Evolutionary conservation across 140 eudicot genomes (phyloP), one percentile per base, ranked within the genome.

Genomic region (Senecio squalidus): DNA sequence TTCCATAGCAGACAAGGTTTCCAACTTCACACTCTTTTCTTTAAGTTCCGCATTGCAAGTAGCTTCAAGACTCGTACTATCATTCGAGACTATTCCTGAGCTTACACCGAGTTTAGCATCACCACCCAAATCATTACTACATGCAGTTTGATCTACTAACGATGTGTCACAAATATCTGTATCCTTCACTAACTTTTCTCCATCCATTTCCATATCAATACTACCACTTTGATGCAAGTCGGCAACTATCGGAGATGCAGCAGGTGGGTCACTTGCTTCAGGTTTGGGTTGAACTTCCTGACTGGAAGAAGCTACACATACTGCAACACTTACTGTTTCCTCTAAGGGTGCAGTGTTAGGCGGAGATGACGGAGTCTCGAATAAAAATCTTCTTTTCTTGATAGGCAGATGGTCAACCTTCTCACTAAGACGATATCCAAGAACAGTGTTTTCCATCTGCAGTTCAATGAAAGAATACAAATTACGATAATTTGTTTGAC

Each of bases 311-410:
- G 58, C 15, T 16, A 1, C 38, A 64, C 64, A 28, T 51, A 41
- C 22, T 29, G 58, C 26, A 30, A 21, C 30, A 6, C 26, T 54
- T 59, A 22, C 71, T 16, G 68, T 49, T 13, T 17, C 56, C 23
- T 72, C 68, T 3, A 50, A 16, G 27, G 49, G 36, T 4, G 63
- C 33, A 15, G 38, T 45, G 41, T 38, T 58, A 53, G 22, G 55
- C 3, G 75, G 73, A 40, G 79, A 69, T 21, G 74, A 75, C 3
- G 83, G 62, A 17, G 79, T 39, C 26, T 60, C 39, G 20, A 72
- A 72, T 27, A 77, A 49, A 10, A 66, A 61, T 57, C 79, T 55
- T 54, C 83, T 62, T 74, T 77, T 77, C 73, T 77, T 77, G 50
- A 77, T 77, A 6, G 79, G 83, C 18, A 77, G 29, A 57, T 77